phyloP scores from a whole-genome alignment of 2,329 filamentous ascomycete genomes.

The Scedosporium boydii region DNA sequence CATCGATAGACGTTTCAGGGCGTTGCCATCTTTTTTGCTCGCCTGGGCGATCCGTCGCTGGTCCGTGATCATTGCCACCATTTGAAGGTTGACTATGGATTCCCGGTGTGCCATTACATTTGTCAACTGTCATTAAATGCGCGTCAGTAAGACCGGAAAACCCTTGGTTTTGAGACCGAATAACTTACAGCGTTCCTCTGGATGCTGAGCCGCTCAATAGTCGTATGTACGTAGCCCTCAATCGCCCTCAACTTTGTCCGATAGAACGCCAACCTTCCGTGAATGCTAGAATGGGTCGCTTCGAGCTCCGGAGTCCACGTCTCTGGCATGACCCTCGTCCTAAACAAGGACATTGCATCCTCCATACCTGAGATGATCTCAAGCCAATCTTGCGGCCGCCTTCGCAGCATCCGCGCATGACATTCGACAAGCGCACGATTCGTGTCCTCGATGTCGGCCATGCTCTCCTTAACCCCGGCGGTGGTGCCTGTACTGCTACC shows the following conservation, averaged over 20 bases:
- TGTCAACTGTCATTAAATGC: constrained; percentile 37
- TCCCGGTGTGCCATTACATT: constrained; percentile 59
- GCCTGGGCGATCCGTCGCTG: constrained; percentile 50
- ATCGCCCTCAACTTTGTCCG: constrained; percentile 49
- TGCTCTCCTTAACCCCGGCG: constrained; percentile 37
- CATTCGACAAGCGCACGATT: constrained; percentile 55
- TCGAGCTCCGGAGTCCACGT: constrained; percentile 21
- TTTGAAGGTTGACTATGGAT: constrained; percentile 53
- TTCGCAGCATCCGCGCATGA: constrained; percentile 53
- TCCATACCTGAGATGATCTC: constrained; percentile 41
- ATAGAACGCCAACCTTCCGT: constrained; percentile 48
- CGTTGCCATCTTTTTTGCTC: constrained; percentile 51
- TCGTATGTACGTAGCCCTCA: constrained; percentile 54
- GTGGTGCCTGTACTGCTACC: constrained; percentile 41
- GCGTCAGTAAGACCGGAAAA: not conserved
- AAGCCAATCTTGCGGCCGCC: constrained; percentile 50
- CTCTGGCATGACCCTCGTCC: constrained; percentile 5
- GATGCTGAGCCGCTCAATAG: constrained; percentile 49
- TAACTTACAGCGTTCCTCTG: constrained; percentile 48
- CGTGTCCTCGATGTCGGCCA: constrained; percentile 49
- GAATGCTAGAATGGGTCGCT: constrained; percentile 42
- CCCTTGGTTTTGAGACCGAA: not conserved
- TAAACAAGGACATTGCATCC: constrained; percentile 36
- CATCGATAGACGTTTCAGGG: constrained; percentile 56
- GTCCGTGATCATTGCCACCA: constrained; percentile 39